Conservation (phyloP, 2,329 filamentous ascomycete species). For the Fusarium sublunatum region DNA sequence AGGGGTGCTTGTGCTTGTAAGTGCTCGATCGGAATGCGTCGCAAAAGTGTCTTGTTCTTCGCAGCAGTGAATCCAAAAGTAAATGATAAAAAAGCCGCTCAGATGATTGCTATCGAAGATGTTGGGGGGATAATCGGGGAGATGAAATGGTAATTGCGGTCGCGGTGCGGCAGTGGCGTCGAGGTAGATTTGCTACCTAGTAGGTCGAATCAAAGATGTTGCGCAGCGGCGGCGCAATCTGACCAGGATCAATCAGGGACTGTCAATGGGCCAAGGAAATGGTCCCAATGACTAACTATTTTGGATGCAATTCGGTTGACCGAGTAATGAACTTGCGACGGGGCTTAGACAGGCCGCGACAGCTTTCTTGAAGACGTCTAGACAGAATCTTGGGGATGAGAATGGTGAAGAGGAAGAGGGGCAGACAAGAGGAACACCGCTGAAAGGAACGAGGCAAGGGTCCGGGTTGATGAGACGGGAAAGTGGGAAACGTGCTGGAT, state of each 20-base stretch:
- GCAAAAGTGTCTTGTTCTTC: conserved; percentile 9
- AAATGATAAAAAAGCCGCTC: conserved; percentile 9
- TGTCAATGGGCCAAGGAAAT: conserved; percentile 16
- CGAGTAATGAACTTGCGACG: conserved; percentile 21
- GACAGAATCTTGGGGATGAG: conserved; percentile 7
- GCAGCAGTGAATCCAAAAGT: conserved; percentile 2
- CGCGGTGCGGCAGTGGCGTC: conserved; percentile 32
- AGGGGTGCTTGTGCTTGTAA: conserved; percentile 41
- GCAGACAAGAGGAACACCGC: conserved; percentile 15
- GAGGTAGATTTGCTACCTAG: conserved; percentile 27
- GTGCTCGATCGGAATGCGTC: conserved; percentile 30
- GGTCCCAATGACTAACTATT: conserved; percentile 24
- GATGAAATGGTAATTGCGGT: conserved; percentile 21
- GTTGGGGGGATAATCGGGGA: conserved; percentile 3
- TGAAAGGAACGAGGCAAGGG: conserved; percentile 18
- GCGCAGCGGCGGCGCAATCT: conserved; percentile 39
- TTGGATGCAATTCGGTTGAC: conserved; percentile 21
- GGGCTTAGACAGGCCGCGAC: conserved; percentile 16
- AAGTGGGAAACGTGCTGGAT: conserved; percentile 10
- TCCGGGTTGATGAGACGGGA: conserved; percentile 27
- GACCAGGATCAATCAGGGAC: conserved; percentile 25
- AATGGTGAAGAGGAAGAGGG: conserved; percentile 15
- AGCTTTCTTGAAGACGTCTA: conserved; percentile 4
- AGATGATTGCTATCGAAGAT: conserved; percentile 1
- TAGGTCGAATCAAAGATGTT: conserved; percentile 40